A percentile compares a stretch with the other conserved stretches of the same genome.
These are phyloP conservation scores for Rhizophagus prolifer DNA, from an alignment of 192 early-diverging fungal species.

Conservation along the genomic window DNA sequence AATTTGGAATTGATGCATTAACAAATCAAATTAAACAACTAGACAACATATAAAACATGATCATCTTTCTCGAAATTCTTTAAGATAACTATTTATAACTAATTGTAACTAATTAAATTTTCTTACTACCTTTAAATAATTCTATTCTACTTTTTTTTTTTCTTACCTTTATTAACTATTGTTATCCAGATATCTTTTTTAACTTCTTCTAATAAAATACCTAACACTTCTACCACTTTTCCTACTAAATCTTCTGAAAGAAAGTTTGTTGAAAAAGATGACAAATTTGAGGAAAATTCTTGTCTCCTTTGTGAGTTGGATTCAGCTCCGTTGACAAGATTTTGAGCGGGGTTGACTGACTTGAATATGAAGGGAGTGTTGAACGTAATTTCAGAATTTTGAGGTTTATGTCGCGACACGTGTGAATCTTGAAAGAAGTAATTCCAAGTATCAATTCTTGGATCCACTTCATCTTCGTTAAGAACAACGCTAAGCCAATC, in stretches of 20 bases:
- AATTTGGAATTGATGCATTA: background rate
- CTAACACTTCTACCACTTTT: slow-evolving; percentile 18
- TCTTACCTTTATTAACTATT: background rate
- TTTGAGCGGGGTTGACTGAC: background rate
- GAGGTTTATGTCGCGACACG: background rate
- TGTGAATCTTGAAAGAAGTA: background rate
- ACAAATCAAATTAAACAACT: background rate
- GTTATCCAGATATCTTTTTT: slow-evolving; percentile 19
- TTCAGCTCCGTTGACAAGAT: no score
- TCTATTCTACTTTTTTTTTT: background rate
- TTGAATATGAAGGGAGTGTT: slow-evolving; percentile 8
- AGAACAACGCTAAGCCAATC: slow-evolving; percentile 19
- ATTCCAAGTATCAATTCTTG: background rate
- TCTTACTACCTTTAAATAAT: background rate
- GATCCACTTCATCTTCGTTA: slow-evolving; percentile 23
- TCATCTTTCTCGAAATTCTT: background rate
- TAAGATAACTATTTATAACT: no score
- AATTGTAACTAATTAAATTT: no score
- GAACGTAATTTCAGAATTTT: background rate
- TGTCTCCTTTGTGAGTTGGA: background rate
- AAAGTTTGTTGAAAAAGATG: background rate
- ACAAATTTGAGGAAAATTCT: background rate
- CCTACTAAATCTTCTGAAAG: slow-evolving; percentile 24
- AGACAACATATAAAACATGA: no score
- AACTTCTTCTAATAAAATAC: slow-evolving; percentile 18